A percentile compares a stretch with the other conserved stretches of the same genome.
Evolutionary conservation across 2,329 filamentous ascomycete species (phyloP).

Genomic region (Cladophialophora psammophila): DNA sequence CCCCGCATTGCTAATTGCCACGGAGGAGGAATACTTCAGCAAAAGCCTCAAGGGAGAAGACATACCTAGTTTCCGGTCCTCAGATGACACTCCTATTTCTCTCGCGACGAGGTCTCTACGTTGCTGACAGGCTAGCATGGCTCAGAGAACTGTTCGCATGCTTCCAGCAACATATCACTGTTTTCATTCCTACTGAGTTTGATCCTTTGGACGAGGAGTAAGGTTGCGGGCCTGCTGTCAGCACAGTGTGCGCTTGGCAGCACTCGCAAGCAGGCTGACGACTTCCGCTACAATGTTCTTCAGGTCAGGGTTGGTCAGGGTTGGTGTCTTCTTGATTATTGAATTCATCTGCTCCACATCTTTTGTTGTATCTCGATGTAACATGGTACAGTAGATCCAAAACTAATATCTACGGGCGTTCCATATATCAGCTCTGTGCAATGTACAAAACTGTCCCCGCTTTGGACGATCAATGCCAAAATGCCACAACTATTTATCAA

Average conservation of each 20-base stretch:
- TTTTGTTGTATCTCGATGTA: not conserved
- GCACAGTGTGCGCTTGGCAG: not conserved
- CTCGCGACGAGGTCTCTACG: not conserved
- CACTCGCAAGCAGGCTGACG: no score
- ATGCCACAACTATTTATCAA: not conserved
- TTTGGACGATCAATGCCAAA: not conserved
- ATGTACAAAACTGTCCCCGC: not conserved
- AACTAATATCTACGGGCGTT: not conserved
- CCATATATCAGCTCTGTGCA: not conserved
- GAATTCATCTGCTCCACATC: not conserved
- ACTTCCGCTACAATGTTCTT: no score
- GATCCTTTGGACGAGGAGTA: not conserved
- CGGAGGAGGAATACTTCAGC: not conserved
- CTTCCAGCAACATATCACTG: not conserved
- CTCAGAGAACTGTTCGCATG: not conserved
- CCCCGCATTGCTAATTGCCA: not conserved
- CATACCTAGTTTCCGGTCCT: not conserved
- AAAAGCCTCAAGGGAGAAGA: not conserved
- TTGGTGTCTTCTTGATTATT: not conserved
- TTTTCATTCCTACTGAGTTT: not conserved
- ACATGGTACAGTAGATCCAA: not conserved
- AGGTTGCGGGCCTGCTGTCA: not conserved
- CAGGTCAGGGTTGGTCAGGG: no score
- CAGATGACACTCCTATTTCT: not conserved
- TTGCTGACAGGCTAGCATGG: not conserved